Evolutionary conservation across 192 early-diverging fungal genomes (phyloP), one percentile per base, ranked within the genome.

Genomic region (Linnemannia schmuckeri): DNA sequence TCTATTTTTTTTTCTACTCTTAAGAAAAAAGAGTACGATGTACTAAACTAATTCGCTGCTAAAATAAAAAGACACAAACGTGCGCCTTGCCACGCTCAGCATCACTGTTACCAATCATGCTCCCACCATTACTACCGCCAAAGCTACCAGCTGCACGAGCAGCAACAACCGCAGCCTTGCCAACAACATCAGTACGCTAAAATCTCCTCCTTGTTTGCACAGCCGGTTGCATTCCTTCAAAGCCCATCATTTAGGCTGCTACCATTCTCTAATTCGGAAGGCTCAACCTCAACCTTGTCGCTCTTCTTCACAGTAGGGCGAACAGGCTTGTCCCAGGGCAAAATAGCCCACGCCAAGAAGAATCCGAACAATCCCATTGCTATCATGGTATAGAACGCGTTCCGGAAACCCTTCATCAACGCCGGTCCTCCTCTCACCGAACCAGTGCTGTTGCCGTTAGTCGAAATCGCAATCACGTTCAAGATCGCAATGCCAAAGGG

Each of bases 401-500:
- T 87, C 38, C 66, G 66, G 68, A 78, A 87, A 4, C 85, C 85
- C 47, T 74, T 81, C 85, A 87, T 87, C 76, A 87, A 33, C 1
- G 22, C 76, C 4, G 85, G 76, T 3, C 76, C 76, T 2, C 85
- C 85, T 33, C 38, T 72, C 7, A 70, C 76, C 0, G 33, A 47
- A 46, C 8, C 42, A 10, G 13, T 24, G 2, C 49, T 20, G 42
- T 78, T 71, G 1, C 27, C 54, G 37, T 84, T 85, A 38, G 76
- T 88, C 6, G 87, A 75, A 20, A 72, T 66, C 8, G 82, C 49
- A 54, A 87, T 84, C 18, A 81, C 84, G 24, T 82, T 84, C 46
- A 88, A 52, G 70, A 88, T 78, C 9, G 88, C 82, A 8, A 84
- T 57, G 3, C 88, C 88, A 47, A 88, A 83, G 46, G 79, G 82